phyloP scores from a whole-genome alignment of 371 early-diverging fungal species.

The Apophysomyces trapeziformis region DNA sequence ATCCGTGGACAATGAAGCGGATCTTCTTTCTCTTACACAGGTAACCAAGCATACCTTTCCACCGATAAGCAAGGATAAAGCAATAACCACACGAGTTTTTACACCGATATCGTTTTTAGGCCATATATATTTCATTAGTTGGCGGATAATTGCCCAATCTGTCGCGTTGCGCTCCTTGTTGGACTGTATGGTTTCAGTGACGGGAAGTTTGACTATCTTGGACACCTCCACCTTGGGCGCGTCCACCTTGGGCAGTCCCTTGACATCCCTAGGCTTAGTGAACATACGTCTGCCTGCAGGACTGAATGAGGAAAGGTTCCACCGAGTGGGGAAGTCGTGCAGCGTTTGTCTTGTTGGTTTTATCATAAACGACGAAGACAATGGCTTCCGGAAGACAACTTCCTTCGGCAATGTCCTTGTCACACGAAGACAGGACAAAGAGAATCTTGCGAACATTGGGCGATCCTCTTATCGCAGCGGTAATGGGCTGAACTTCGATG shows the following conservation, averaged over 20 bases:
- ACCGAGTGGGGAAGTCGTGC: not conserved
- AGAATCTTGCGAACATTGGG: slow-evolving; percentile 7
- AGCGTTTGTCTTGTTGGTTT: not conserved
- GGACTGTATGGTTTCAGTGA: not conserved
- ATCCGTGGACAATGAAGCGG: slow-evolving; percentile 5
- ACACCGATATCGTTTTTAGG: slow-evolving; percentile 81
- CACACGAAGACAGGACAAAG: slow-evolving; percentile 6
- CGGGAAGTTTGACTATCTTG: not conserved
- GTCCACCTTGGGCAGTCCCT: not conserved
- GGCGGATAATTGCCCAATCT: slow-evolving; percentile 77
- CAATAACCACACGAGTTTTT: slow-evolving; percentile 85
- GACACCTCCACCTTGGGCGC: not conserved
- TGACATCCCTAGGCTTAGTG: not conserved
- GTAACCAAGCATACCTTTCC: slow-evolving; percentile 60
- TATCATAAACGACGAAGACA: not conserved
- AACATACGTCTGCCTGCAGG: slow-evolving; percentile 10
- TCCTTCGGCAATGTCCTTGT: slow-evolving; percentile 10
- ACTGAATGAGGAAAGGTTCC: slow-evolving; percentile 1
- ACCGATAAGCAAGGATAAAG: slow-evolving; percentile 77
- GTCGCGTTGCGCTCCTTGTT: slow-evolving; percentile 43
- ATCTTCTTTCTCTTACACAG: no score
- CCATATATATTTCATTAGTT: slow-evolving; percentile 88
- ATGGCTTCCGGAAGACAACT: not conserved
- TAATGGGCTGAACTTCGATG: not conserved
- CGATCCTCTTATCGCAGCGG: slow-evolving; percentile 2